Conservation (phyloP, 202 grass and related monocot genomes). For the Hordeum pubiflorum region DNA sequence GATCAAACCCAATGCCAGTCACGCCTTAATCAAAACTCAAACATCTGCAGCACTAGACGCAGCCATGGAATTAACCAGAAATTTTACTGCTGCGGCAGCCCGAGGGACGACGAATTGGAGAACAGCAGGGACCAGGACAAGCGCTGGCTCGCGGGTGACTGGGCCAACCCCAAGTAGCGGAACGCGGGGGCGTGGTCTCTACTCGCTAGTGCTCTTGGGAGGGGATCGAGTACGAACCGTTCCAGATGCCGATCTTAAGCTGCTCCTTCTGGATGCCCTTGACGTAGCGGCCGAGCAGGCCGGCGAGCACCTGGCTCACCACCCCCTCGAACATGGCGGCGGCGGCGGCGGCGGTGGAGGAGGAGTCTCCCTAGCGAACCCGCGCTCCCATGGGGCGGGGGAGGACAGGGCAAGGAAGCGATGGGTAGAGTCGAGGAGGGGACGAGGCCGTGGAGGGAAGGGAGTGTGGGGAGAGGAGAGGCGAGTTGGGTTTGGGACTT, state of each 20-base stretch:
- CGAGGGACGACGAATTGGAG: neutral
- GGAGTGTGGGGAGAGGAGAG: neutral
- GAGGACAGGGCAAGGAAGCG: neutral
- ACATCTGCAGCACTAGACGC: neutral
- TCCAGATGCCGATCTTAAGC: slow-evolving; percentile 95
- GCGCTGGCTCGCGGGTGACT: neutral
- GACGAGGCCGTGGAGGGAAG: neutral
- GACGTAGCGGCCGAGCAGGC: slow-evolving; percentile 84
- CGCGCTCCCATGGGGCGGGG: slow-evolving; percentile 27
- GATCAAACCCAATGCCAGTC: slow-evolving; percentile 3
- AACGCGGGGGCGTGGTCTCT: neutral
- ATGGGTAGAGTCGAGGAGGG: neutral
- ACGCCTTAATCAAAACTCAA: neutral
- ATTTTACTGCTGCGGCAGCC: neutral
- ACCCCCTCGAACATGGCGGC: slow-evolving; percentile 88
- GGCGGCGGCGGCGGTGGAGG: neutral
- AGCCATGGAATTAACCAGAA: neutral
- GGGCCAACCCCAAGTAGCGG: neutral
- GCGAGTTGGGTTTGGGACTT: slow-evolving; percentile 1
- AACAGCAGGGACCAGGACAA: neutral
- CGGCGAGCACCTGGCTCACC: slow-evolving; percentile 89
- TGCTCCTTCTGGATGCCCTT: slow-evolving; percentile 97
- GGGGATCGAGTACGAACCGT: slow-evolving; percentile 45
- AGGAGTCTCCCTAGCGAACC: slow-evolving; percentile 6
- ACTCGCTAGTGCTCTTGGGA: neutral